Evolutionary conservation across 2,329 filamentous ascomycete genomes (phyloP).

Genomic region (Clarireedia monteithiana): DNA sequence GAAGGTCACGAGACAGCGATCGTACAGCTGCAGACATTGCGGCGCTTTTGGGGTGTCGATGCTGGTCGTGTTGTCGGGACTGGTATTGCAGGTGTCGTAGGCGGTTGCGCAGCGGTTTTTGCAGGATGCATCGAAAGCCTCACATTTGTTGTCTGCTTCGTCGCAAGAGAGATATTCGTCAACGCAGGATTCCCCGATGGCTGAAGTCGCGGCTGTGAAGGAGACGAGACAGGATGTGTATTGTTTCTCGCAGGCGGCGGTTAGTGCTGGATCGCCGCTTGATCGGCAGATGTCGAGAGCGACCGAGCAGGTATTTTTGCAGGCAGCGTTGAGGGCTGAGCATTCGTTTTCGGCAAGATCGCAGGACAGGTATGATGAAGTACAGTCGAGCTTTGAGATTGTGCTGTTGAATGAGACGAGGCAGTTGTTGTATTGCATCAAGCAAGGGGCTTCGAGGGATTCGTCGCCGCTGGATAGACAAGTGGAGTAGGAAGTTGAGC

Average conservation of each 20-base stretch:
- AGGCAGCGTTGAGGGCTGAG: constrained; percentile 1
- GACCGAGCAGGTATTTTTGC: constrained; percentile 13
- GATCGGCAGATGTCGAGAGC: constrained; percentile 9
- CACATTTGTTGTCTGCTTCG: not conserved
- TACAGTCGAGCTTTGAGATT: not conserved
- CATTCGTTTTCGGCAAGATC: constrained; percentile 6
- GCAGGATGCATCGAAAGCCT: not conserved
- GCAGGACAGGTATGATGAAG: not conserved
- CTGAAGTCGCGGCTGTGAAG: constrained; percentile 2
- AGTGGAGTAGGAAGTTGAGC: constrained; percentile 4
- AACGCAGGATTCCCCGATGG: constrained; percentile 2
- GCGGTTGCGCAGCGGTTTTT: constrained; percentile 13
- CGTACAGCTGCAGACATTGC: constrained; percentile 10
- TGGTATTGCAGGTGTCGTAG: constrained; percentile 10
- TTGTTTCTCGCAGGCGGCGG: constrained; percentile 2
- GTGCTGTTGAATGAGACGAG: not conserved
- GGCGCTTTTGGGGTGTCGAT: not conserved
- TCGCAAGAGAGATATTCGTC: not conserved
- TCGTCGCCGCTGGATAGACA: constrained; percentile 8
- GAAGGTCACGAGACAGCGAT: constrained; percentile 12
- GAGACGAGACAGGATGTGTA: constrained; percentile 10
- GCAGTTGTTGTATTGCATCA: constrained; percentile 8
- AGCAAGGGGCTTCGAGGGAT: constrained; percentile 4
- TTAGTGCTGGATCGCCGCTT: constrained; percentile 6
- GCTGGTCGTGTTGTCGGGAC: constrained; percentile 7